Percentiles rank a stretch among this genome's conserved stretches.
phyloP scores from a whole-genome alignment of 192 early-diverging fungal species.

The Powellomyces hirtus region DNA sequence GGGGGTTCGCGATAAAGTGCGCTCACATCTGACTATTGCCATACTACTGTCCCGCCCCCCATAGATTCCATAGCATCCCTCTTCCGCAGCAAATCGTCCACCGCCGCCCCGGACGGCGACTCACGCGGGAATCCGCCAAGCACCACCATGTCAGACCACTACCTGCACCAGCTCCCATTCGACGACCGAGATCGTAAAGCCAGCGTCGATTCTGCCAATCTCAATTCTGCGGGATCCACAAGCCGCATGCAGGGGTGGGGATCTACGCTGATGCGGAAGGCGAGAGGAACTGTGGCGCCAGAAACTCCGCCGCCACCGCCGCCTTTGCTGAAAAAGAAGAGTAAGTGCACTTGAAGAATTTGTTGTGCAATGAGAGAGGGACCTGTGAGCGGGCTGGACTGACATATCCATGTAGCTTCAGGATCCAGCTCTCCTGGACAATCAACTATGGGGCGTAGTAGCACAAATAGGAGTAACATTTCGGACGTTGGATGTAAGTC shows the following conservation, averaged over 20 bases:
- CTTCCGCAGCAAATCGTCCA: slow-evolving; percentile 4
- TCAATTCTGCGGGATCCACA: not conserved
- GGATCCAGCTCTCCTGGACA: too few relatives aligned
- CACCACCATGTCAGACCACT: not conserved
- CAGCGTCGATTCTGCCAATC: not conserved
- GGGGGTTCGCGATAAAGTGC: too few relatives aligned
- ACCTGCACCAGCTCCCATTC: too few relatives aligned
- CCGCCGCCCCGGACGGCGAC: too few relatives aligned
- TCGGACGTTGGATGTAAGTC: not conserved
- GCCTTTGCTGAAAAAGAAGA: not conserved
- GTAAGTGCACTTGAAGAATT: too few relatives aligned
- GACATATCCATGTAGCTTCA: too few relatives aligned
- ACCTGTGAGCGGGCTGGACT: too few relatives aligned
- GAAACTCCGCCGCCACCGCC: too few relatives aligned
- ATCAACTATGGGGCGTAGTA: not conserved
- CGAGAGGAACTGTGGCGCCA: not conserved
- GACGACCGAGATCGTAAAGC: not conserved
- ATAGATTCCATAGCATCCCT: slow-evolving; percentile 17
- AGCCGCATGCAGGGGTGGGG: not conserved
- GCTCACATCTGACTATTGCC: too few relatives aligned
- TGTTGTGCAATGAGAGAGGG: too few relatives aligned
- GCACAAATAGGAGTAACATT: not conserved
- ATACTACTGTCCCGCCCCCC: not conserved
- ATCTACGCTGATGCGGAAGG: not conserved
- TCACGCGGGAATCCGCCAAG: too few relatives aligned